Conservation (phyloP, 2,329 filamentous ascomycete species). For the Colletotrichum liriopes region DNA sequence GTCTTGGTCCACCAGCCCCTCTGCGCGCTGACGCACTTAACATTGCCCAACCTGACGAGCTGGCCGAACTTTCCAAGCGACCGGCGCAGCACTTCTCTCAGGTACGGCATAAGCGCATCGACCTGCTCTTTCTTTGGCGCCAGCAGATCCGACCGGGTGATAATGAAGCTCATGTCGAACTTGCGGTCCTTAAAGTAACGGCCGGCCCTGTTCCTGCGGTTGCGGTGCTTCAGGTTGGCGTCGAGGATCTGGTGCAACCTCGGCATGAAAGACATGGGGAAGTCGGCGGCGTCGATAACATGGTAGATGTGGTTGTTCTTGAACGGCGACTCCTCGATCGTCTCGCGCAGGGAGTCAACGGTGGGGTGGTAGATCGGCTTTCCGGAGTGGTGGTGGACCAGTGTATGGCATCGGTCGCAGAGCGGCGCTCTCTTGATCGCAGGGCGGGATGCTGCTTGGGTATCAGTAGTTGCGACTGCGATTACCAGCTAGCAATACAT, state of each 20-base stretch:
- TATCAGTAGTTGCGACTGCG: slow-evolving; percentile 9
- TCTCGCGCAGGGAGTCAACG: slow-evolving; percentile 84
- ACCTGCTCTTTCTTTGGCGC: slow-evolving; percentile 88
- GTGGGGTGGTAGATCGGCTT: slow-evolving; percentile 84
- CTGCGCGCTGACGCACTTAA: slow-evolving; percentile 88
- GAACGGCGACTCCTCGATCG: slow-evolving; percentile 89
- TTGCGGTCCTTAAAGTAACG: slow-evolving; percentile 78
- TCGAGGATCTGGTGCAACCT: slow-evolving; percentile 80
- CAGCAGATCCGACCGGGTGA: slow-evolving; percentile 89
- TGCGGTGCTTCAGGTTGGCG: slow-evolving; percentile 82
- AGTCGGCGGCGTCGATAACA: slow-evolving; percentile 94
- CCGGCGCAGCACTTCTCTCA: slow-evolving; percentile 83
- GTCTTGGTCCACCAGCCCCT: slow-evolving; percentile 92
- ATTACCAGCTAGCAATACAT: not conserved
- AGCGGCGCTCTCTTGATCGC: slow-evolving; percentile 64
- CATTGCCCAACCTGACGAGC: slow-evolving; percentile 87
- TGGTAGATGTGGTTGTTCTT: slow-evolving; percentile 97
- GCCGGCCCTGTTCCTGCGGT: slow-evolving; percentile 80
- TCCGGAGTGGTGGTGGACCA: slow-evolving; percentile 82
- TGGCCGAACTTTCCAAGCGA: slow-evolving; percentile 78
- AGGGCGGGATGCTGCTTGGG: slow-evolving; percentile 14
- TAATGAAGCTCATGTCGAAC: slow-evolving; percentile 89
- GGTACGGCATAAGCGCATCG: slow-evolving; percentile 87
- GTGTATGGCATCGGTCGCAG: slow-evolving; percentile 89
- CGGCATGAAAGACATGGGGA: slow-evolving; percentile 92